A percentile compares a stretch with the other conserved stretches of the same genome.
phyloP scores from a whole-genome alignment of 2,329 filamentous ascomycete species.

The Hortaea sp. region DNA sequence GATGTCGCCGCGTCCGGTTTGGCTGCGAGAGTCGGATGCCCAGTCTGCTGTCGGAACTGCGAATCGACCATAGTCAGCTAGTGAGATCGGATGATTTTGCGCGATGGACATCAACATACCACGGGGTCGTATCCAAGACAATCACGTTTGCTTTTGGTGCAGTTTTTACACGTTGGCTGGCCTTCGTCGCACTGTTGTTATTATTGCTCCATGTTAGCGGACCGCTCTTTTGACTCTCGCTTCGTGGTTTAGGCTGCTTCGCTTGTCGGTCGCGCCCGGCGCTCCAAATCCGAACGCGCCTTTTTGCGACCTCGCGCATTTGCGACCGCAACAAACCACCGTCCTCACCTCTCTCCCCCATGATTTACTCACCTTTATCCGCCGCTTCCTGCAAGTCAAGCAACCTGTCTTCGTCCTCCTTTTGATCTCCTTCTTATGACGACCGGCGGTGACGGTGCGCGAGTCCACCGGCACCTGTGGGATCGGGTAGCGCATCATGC shows the following conservation, averaged over 20 bases:
- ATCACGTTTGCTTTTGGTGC: slow-evolving; percentile 79
- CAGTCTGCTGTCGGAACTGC: slow-evolving; percentile 59
- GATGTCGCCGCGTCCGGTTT: slow-evolving; percentile 25
- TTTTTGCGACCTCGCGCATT: background rate
- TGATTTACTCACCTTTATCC: slow-evolving; percentile 56
- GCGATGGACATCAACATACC: slow-evolving; percentile 1
- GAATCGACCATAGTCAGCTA: background rate
- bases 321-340: background rate
- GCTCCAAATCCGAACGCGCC: background rate
- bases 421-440: slow-evolving; percentile 66
- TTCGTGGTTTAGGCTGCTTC: slow-evolving; percentile 1
- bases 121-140: slow-evolving; percentile 81
- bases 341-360: background rate
- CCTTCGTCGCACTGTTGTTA: slow-evolving; percentile 77
- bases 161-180: slow-evolving; percentile 84
- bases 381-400: slow-evolving; percentile 45
- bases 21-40: slow-evolving; percentile 53
- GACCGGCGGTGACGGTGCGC: slow-evolving; percentile 47
- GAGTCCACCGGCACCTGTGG: slow-evolving; percentile 35
- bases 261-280: background rate
- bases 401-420: slow-evolving; percentile 52
- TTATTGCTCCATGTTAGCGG: background rate
- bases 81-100: background rate
- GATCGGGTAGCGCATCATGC: slow-evolving; percentile 45
- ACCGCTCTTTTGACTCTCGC: background rate